A percentile compares a stretch with the other conserved stretches of the same genome.
Conservation (phyloP, 2,329 filamentous ascomycete genomes). For the Cladosporium phlei region DNA sequence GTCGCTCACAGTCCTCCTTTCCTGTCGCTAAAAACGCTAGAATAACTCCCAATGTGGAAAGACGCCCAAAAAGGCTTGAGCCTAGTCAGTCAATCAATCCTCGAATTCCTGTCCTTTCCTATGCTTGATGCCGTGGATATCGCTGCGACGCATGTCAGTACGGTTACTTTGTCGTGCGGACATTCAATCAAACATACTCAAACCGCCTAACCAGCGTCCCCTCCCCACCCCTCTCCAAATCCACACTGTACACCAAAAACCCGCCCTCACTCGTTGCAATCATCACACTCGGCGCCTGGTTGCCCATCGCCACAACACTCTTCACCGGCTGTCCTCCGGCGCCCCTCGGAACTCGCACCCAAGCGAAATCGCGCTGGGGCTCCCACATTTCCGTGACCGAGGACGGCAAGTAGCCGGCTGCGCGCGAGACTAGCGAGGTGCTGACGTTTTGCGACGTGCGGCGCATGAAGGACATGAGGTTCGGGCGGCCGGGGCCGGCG, state of each 20-base stretch:
- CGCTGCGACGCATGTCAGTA: constrained; percentile 18
- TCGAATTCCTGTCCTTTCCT: constrained; percentile 25
- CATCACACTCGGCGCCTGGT: constrained; percentile 92
- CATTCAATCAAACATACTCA: constrained; percentile 60
- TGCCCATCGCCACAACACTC: constrained; percentile 97
- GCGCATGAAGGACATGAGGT: constrained; percentile 84
- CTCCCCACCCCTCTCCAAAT: constrained; percentile 90
- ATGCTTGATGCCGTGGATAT: constrained; percentile 30
- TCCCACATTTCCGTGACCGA: constrained; percentile 99
- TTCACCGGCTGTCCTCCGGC: constrained; percentile 54
- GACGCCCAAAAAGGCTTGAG: not conserved
- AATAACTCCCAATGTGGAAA: not conserved
- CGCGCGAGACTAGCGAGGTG: constrained; percentile 78
- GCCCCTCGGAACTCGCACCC: constrained; percentile 80
- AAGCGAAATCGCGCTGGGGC: constrained; percentile 88
- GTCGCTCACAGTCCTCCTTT: too few relatives aligned
- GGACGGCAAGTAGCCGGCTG: constrained; percentile 86
- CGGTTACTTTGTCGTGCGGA: too few relatives aligned
- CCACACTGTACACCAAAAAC: constrained; percentile 92
- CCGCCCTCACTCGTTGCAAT: constrained; percentile 93
- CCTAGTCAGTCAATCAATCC: constrained; percentile 17
- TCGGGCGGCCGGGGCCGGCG: constrained; percentile 54
- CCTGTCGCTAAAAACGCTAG: constrained; percentile 25
- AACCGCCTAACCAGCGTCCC: constrained; percentile 87
- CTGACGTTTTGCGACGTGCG: constrained; percentile 92